Conservation (phyloP, 164 flowering plant genomes). For the Vitis riparia region DNA sequence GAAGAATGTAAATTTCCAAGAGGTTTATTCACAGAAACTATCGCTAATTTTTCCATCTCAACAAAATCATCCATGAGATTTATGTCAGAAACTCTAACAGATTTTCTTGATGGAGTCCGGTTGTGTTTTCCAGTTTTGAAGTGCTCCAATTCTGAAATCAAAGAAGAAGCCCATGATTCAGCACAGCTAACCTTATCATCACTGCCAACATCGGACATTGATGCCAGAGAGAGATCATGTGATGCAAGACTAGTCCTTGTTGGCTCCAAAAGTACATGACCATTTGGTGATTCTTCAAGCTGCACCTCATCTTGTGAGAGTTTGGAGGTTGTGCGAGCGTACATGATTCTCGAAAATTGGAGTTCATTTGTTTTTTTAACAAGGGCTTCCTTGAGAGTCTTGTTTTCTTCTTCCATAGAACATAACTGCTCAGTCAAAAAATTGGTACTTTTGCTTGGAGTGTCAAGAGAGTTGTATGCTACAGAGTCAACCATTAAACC, state of each 20-base stretch:
- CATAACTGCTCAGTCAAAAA: conserved; percentile 36
- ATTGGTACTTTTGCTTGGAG: conserved; percentile 26
- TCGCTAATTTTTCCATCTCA: conserved; percentile 71
- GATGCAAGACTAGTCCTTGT: conserved; percentile 8
- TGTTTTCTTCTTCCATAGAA: conserved; percentile 53
- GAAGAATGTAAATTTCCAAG: conserved; percentile 20
- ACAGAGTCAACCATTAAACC: conserved; percentile 20
- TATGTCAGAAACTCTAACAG: conserved; percentile 25
- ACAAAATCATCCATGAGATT: conserved; percentile 67
- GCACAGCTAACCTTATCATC: conserved; percentile 55
- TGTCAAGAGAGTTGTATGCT: conserved; percentile 28
- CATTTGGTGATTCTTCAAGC: conserved; percentile 27
- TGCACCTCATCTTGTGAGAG: conserved; percentile 31
- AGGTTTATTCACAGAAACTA: conserved; percentile 30
- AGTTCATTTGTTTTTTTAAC: conserved; percentile 35
- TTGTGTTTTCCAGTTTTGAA: conserved; percentile 33
- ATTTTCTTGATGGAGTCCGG: conserved; percentile 14
- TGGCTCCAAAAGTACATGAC: conserved; percentile 14
- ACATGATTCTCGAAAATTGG: conserved; percentile 29
- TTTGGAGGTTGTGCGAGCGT: conserved; percentile 33
- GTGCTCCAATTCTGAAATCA: conserved; percentile 47
- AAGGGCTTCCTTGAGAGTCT: conserved; percentile 43
- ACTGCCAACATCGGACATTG: conserved; percentile 43
- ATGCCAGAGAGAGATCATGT: conserved; percentile 27
- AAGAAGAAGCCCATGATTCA: conserved; percentile 54